phyloP scores from a whole-genome alignment of 768 basidiomycete species.

The Termitomyces sp. region DNA sequence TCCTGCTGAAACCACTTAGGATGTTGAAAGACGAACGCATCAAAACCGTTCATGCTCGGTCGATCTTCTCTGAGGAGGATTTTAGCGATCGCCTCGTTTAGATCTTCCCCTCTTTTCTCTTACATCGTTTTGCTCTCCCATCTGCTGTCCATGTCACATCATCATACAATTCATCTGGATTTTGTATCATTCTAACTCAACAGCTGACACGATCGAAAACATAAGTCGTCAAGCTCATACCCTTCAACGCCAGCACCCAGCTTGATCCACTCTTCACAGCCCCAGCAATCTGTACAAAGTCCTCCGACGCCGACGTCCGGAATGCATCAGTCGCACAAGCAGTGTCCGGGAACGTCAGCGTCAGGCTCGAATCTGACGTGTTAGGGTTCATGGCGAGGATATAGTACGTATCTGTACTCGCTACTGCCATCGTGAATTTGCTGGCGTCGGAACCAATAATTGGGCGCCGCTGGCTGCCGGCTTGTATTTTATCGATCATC shows the following conservation, averaged over 20 bases:
- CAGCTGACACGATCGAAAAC: slow-evolving; percentile 24
- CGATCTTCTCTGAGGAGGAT: slow-evolving; percentile 22
- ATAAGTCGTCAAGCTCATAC: slow-evolving; percentile 32
- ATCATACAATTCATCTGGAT: neutral
- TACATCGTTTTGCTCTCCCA: slow-evolving; percentile 2
- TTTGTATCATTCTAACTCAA: slow-evolving; percentile 8
- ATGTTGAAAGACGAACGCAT: slow-evolving; percentile 88
- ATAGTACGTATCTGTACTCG: slow-evolving; percentile 22
- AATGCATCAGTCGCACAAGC: slow-evolving; percentile 23
- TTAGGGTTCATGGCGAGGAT: slow-evolving; percentile 32
- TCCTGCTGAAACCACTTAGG: slow-evolving; percentile 30
- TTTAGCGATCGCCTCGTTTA: slow-evolving; percentile 16
- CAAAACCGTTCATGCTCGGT: slow-evolving; percentile 44
- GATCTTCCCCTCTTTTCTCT: neutral
- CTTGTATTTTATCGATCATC: slow-evolving; percentile 11
- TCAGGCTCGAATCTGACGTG: slow-evolving; percentile 21
- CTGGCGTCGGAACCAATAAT: slow-evolving; percentile 28
- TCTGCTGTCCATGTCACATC: slow-evolving; percentile 2
- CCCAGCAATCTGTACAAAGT: slow-evolving; percentile 26
- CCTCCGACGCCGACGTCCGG: slow-evolving; percentile 28
- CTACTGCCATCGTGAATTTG: slow-evolving; percentile 27
- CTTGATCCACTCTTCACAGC: slow-evolving; percentile 18
- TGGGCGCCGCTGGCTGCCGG: slow-evolving; percentile 30
- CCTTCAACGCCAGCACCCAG: slow-evolving; percentile 25
- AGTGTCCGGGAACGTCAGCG: slow-evolving; percentile 28